These are phyloP conservation scores for Pseudogymnoascus sp. DNA, from an alignment of 2,329 filamentous ascomycete species.

Conservation along the genomic window DNA sequence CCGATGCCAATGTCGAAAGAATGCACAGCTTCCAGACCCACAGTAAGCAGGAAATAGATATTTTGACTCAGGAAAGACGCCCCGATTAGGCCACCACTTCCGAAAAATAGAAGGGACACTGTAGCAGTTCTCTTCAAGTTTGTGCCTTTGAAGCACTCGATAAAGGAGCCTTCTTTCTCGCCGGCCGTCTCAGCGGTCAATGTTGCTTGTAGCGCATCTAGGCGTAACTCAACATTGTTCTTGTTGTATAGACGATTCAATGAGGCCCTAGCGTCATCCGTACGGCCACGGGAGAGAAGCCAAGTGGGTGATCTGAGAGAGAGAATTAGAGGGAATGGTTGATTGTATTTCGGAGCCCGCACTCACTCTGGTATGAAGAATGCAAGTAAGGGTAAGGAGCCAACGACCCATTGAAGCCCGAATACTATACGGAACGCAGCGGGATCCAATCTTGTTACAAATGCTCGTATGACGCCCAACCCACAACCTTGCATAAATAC, in stretches of 20 bases:
- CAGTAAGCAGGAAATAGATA: constrained; percentile 20
- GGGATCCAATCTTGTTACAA: constrained; percentile 14
- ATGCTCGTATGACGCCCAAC: constrained; percentile 15
- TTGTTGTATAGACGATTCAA: constrained; percentile 14
- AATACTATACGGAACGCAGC: constrained; percentile 16
- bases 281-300: constrained; percentile 11
- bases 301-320: constrained; percentile 15
- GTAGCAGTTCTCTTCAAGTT: constrained; percentile 31
- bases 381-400: neutral
- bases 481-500: constrained; percentile 17
- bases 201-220: constrained; percentile 14
- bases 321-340: neutral
- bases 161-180: constrained; percentile 18
- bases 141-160: constrained; percentile 28
- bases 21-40: constrained; percentile 16
- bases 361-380: neutral
- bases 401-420: constrained; percentile 17
- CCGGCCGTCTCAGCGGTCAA: neutral
- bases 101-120: constrained; percentile 28
- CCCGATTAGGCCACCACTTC: constrained; percentile 17
- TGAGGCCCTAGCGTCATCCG: constrained; percentile 10
- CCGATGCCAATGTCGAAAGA: constrained; percentile 18
- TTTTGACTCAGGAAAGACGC: constrained; percentile 17
- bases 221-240: constrained; percentile 13
- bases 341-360: neutral